These are phyloP conservation scores for Fusarium caatingaense DNA, from an alignment of 2,329 filamentous ascomycete species.

Conservation along the genomic window DNA sequence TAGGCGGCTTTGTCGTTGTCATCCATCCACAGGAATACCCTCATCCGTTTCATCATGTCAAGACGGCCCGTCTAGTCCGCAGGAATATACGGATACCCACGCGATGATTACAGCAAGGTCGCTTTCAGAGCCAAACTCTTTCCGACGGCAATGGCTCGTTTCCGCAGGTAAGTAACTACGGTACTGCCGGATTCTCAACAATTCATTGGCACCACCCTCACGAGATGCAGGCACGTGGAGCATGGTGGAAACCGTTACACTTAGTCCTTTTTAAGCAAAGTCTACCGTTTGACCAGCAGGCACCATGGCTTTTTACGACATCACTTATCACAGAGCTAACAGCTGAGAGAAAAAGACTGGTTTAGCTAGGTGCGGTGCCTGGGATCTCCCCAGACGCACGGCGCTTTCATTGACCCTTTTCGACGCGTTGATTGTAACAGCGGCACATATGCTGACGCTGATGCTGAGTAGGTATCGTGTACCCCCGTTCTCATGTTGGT, in stretches of 20 bases:
- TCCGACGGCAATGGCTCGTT: conserved; percentile 19
- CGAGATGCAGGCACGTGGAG: conserved; percentile 40
- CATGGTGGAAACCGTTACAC: conserved; percentile 40
- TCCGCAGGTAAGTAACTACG: conserved; percentile 8
- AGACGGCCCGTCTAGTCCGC: conserved; percentile 15
- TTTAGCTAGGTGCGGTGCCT: conserved; percentile 31
- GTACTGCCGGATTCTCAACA: conserved; percentile 6
- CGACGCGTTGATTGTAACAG: neutral
- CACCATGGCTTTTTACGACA: conserved; percentile 7
- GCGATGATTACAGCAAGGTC: conserved; percentile 4
- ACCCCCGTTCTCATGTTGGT: neutral
- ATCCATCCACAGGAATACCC: neutral
- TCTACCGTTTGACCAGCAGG: conserved; percentile 30
- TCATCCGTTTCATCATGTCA: neutral
- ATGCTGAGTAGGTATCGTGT: conserved; percentile 1
- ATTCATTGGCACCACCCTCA: conserved; percentile 33
- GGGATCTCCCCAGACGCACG: conserved; percentile 2
- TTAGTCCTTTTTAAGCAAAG: conserved; percentile 40
- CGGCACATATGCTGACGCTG: conserved; percentile 6
- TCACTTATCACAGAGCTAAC: conserved; percentile 13
- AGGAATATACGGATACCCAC: conserved; percentile 21
- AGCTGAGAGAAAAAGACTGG: conserved; percentile 23
- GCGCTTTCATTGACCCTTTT: conserved; percentile 4
- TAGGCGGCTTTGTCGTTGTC: conserved; percentile 1
- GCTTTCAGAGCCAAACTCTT: conserved; percentile 10